These are phyloP conservation scores for Naematelia encephala DNA, from an alignment of 768 basidiomycete species.

Conservation along the genomic window DNA sequence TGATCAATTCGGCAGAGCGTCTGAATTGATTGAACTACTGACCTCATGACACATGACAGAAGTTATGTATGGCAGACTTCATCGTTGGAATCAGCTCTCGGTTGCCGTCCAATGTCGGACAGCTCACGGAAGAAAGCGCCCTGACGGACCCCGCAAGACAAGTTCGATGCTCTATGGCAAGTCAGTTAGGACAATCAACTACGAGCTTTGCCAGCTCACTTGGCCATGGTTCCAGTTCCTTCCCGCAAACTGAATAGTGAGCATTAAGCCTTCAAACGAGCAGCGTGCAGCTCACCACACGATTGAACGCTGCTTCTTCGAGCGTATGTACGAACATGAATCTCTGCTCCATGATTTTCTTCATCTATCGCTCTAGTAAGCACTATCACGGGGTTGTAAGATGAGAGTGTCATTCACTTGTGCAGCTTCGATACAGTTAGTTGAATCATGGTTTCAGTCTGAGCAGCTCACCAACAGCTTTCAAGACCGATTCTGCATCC, in stretches of 20 bases:
- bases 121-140: slow-evolving; percentile 42
- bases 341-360: slow-evolving; percentile 45
- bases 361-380: slow-evolving; percentile 30
- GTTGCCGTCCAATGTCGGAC: not conserved
- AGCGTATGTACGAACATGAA: slow-evolving; percentile 45
- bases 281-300: slow-evolving; percentile 29
- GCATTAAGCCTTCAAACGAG: slow-evolving; percentile 7
- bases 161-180: slow-evolving; percentile 41
- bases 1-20: not conserved
- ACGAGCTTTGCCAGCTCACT: slow-evolving; percentile 10
- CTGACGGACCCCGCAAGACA: slow-evolving; percentile 38
- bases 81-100: slow-evolving; percentile 2
- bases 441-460: not conserved
- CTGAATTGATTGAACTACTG: not conserved
- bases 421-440: slow-evolving; percentile 17
- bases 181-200: not conserved
- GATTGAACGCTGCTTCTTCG: slow-evolving; percentile 46
- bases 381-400: not conserved
- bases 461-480: slow-evolving; percentile 42
- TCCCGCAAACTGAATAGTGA: slow-evolving; percentile 45
- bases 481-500: slow-evolving; percentile 44
- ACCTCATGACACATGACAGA: slow-evolving; percentile 51
- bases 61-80: slow-evolving; percentile 40
- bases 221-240: slow-evolving; percentile 51
- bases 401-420: too few relatives aligned